These are phyloP conservation scores for Mortierella claussenii DNA, from an alignment of 192 early-diverging fungal species.

Conservation along the genomic window DNA sequence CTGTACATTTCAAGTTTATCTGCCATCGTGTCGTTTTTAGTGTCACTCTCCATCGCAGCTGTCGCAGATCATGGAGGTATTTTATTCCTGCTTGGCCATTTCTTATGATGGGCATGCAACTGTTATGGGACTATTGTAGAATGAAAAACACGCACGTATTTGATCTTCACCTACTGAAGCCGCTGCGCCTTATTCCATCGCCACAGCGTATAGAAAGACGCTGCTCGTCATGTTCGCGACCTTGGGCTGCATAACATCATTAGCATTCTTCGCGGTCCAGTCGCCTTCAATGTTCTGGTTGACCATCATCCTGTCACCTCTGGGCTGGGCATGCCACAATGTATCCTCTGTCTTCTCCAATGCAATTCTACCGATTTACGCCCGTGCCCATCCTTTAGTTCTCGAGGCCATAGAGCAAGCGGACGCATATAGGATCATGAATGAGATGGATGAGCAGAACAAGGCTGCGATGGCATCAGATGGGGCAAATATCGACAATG, in stretches of 20 bases:
- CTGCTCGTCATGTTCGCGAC: constrained; percentile 43
- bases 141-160: no score
- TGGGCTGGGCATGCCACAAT: constrained; percentile 57
- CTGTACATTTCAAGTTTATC: constrained; percentile 53
- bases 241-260: constrained; percentile 37
- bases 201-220: constrained; percentile 26
- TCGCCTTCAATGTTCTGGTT: constrained; percentile 24
- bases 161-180: no score
- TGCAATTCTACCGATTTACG: constrained; percentile 61
- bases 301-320: constrained; percentile 17
- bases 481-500: neutral
- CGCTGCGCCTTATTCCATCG: neutral
- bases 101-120: neutral
- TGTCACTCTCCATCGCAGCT: constrained; percentile 52
- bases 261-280: constrained; percentile 36
- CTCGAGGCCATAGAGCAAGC: constrained; percentile 29
- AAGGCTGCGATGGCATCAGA: neutral
- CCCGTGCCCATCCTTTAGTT: constrained; percentile 53
- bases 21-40: constrained; percentile 51
- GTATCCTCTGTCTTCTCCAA: constrained; percentile 61
- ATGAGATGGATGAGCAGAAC: constrained; percentile 21
- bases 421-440: neutral
- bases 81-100: no score
- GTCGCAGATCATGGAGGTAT: constrained; percentile 56
- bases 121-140: no score